Evolutionary conservation across 495 filamentous ascomycete species (phyloP), one percentile per base, ranked within the genome.

Genomic region (Hypomontagnella submonticulosa): DNA sequence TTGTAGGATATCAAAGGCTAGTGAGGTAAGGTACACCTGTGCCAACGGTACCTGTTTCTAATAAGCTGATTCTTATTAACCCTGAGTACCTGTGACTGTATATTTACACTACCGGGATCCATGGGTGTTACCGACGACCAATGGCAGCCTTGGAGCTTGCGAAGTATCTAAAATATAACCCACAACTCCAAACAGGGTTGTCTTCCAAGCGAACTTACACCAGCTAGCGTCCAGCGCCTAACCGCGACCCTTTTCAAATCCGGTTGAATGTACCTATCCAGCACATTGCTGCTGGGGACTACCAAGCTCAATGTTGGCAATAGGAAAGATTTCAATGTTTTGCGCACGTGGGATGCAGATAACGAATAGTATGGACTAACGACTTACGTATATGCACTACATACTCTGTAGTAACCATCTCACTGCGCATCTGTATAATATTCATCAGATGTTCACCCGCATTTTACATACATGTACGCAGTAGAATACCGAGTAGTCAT

Each of bases 111-210:
- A 41, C 42, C 50, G 46, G 41, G 59, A 47, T 41, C 38, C 20
- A 18, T 18, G 20, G 16, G 5, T 7, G 34, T 40, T 40, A 11
- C 23, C 15, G 12, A 16, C 37, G 42, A n/a, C 53, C 61, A 63
- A 63, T 54, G 12, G 30, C n/a, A 66, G 49, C 42, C 15, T n/a
- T n/a, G n/a, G n/a, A n/a, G n/a, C n/a, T n/a, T 11, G 6, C 43
- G 30, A 60, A 55, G 36, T 44, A 46, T 57, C 23, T 50, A 36
- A 53, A 54, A 56, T 44, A 38, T 13, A 48, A 27, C 63, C 63
- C 63, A 66, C 63, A 66, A 48, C 43, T 36, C 63, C 43, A 66
- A 66, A 55, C 49, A 49, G 41, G 55, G 47, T 53, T 48, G 51
- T 40, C 41, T 13, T 33, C 8, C 33, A 38, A 12, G 30, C 6